Evolutionary conservation across 2,329 filamentous ascomycete genomes (phyloP), one percentile per base, ranked within the genome.

Genomic region (Fusarium miscanthi): DNA sequence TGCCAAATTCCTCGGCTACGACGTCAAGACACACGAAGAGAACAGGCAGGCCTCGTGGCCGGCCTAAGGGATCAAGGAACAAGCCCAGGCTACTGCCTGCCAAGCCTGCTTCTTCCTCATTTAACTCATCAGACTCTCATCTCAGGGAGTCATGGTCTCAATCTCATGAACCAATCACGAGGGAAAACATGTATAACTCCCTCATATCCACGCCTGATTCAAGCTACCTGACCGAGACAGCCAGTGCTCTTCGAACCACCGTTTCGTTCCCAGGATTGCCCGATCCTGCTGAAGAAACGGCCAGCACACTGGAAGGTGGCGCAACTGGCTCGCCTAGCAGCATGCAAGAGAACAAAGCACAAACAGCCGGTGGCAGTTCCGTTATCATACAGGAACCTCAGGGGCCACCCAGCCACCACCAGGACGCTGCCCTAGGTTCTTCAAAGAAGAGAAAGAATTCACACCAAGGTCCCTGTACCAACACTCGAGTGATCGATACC

Each of bases 1-100:
- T 37, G 41, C 19, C 41, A 30, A 30, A 35, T 48, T 25, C 40
- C 16, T 49, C 23, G 23, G 25, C 17, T 58, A 19, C 35, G 63
- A 59, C 51, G 45, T 51, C 54, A 27, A 70, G 69, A 38, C 68
- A 60, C 46, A 70, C 48, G 42, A 76, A 74, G 25, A 75, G 77
- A 23, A 71, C 73, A 16, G 67, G 67, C 19, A 80, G 78, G 57
- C 82, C 81, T 59, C 78, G 78, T 66, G 81, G 82, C 13, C 80
- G 85, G 42, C 82, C 86, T 3, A 87, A 85, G 62, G 85, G 85
- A 1, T 85, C 85, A 19, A 86, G 83, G 67, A 85, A 83, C 59
- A 83, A 84, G 35, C 77, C 79, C 21, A 85, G 81, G 62, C 70
- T 78, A 12, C 70, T 57, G 7, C 37, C 59, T 19, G 72, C 63